Conservation (phyloP, 495 filamentous ascomycete genomes). For the Stereocaulon alpinum region DNA sequence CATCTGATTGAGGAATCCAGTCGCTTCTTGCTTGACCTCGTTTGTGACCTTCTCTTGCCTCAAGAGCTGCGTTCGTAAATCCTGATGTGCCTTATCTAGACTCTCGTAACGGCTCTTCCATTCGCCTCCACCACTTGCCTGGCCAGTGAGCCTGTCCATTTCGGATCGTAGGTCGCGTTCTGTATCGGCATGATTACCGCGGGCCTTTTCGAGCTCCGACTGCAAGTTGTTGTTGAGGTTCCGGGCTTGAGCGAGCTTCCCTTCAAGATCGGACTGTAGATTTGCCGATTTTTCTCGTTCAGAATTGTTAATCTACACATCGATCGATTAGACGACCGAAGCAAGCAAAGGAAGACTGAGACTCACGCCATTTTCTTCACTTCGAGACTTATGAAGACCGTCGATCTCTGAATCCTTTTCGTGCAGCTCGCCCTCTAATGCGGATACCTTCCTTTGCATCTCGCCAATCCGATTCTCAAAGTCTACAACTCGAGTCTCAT, state of each 20-base stretch:
- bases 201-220: constrained; percentile 63
- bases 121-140: constrained; percentile 33
- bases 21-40: constrained; percentile 77
- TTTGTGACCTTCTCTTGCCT: constrained; percentile 79
- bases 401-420: constrained; percentile 49
- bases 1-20: constrained; percentile 83
- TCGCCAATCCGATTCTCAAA: constrained; percentile 67
- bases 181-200: constrained; percentile 52
- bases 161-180: constrained; percentile 55
- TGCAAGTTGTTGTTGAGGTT: constrained; percentile 65
- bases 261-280: constrained; percentile 62
- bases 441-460: constrained; percentile 62
- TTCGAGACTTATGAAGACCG: constrained; percentile 33
- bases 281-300: constrained; percentile 64
- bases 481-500: constrained; percentile 63
- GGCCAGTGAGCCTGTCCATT: constrained; percentile 42
- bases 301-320: constrained; percentile 29
- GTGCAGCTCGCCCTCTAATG: constrained; percentile 51
- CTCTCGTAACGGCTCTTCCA: constrained; percentile 47
- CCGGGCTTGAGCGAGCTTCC: constrained; percentile 66
- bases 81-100: constrained; percentile 61
- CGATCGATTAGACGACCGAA: background rate
- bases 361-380: constrained; percentile 39
- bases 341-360: background rate
- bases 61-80: constrained; percentile 55